Evolutionary conservation across 2,329 filamentous ascomycete genomes (phyloP), one percentile per base, ranked within the genome.

Genomic region (Diaporthe sp.): DNA sequence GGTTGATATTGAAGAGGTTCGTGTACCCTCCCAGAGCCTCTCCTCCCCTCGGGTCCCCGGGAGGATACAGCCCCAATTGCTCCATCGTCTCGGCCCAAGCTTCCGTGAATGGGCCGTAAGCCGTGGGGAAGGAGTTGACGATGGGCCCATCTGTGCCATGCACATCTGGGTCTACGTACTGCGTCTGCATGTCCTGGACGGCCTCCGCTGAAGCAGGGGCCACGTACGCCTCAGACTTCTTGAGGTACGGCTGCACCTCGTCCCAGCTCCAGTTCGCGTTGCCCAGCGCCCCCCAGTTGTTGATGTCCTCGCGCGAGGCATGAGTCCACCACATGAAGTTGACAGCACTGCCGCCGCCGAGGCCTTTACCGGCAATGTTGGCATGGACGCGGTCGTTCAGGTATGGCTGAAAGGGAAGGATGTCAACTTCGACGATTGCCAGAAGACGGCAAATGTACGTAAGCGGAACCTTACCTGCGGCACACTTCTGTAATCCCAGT

Each of bases 281-380:
- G 10, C 39, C 37, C 3, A 68, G n/a, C n/a, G n/a, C 22, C 1
- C 57, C 57, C 46, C 70, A 51, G 22, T 61, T 39, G 34, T 62
- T 44, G n/a, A 62, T 53, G 25, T 46, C 57, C 46, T 53, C 8
- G n/a, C 39, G 46, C 2, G 58, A 65, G 2, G 70, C 3, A 19
- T 55, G 58, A 39, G 58, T 51, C 70, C 57, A 73, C 46, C 46
- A 55, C 57, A 65, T 55, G 25, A 55, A 65, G 25, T 65, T 65
- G 10, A 65, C 42, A 28, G 70, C 46, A 22, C 70, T 65, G 19
- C 58, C 70, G 9, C 70, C 37, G 17, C 34, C 70, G 25, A 73
- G 58, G 31, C 58, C 46, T 15, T 65, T 65, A 19, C 58, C 58
- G 3, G 46, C 46, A 22, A 65, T 34, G 25, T 55, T 62, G 39